A percentile compares a stretch with the other conserved stretches of the same genome.
Conservation (phyloP, 148 eudicot species). For the Vaccinium macrocarpon region DNA sequence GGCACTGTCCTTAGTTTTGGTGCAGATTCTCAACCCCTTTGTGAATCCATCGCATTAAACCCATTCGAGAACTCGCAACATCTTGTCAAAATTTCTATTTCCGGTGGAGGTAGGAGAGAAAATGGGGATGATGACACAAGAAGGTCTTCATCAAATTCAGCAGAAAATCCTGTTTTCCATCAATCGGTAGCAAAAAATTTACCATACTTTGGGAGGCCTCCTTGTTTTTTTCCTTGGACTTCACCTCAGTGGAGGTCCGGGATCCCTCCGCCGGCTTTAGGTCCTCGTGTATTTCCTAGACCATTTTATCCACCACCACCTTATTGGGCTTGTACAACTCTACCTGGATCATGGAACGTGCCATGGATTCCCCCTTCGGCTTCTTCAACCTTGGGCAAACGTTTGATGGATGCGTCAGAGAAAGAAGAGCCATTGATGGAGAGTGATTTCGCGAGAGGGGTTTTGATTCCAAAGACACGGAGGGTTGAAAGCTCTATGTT, state of each 20-base stretch:
- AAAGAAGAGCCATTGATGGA: conserved; percentile 22
- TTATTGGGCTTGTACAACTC: conserved; percentile 33
- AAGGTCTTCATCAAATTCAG: conserved; percentile 19
- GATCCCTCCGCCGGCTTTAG: conserved; percentile 16
- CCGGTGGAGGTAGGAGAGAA: conserved; percentile 13
- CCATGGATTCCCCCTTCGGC: conserved; percentile 35
- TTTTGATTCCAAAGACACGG: conserved; percentile 42
- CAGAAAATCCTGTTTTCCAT: conserved; percentile 20
- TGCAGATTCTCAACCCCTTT: conserved; percentile 19
- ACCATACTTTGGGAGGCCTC: conserved; percentile 33
- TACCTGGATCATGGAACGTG: conserved; percentile 39
- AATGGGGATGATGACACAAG: conserved; percentile 19
- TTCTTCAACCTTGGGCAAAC: conserved; percentile 50
- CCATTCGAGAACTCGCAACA: conserved; percentile 15
- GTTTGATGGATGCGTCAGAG: conserved; percentile 44
- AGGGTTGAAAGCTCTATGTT: conserved; percentile 49
- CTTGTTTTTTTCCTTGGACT: conserved; percentile 44
- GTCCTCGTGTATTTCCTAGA: conserved; percentile 36
- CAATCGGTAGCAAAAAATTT: conserved; percentile 20
- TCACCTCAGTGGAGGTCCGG: conserved; percentile 24
- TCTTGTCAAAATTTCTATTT: conserved; percentile 13
- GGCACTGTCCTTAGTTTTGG: conserved; percentile 14
- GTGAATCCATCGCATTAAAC: conserved; percentile 29
- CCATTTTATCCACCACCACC: conserved; percentile 43
- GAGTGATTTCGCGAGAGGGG: conserved; percentile 10